Evolutionary conservation across 352 stramenopile genomes (phyloP).

Genomic region (Phytophthora melonis): DNA sequence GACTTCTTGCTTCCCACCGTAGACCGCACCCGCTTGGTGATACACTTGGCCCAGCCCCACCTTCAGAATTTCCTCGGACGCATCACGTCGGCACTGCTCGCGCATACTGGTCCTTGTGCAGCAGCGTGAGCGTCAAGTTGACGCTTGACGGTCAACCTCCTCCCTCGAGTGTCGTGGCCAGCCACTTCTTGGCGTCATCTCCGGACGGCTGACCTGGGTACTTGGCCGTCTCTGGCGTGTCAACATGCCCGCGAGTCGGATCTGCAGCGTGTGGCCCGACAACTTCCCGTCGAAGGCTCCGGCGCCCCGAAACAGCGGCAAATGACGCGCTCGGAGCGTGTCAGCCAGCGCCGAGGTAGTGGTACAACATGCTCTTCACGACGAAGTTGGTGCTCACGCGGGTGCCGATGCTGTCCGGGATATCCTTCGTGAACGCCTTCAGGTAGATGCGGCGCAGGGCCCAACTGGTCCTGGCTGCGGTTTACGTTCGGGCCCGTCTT

Average conservation of each 20-base stretch:
- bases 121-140: conserved; percentile 80
- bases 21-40: conserved; percentile 82
- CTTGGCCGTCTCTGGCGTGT: conserved; percentile 88
- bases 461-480: conserved; percentile 82
- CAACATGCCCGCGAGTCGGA: conserved; percentile 85
- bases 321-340: conserved; percentile 82
- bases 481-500: conserved; percentile 70
- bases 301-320: conserved; percentile 55
- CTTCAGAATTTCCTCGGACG: conserved; percentile 86
- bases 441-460: conserved; percentile 84
- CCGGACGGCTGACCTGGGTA: conserved; percentile 81
- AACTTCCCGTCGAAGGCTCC: conserved; percentile 63
- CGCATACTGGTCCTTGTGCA: conserved; percentile 89
- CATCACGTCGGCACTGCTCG: no score
- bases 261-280: conserved; percentile 85
- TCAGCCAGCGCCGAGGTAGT: conserved; percentile 69
- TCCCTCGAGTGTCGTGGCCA: conserved; percentile 55
- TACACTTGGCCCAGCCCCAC: conserved; percentile 38
- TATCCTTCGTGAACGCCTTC: conserved; percentile 73
- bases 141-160: conserved; percentile 68
- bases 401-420: conserved; percentile 71
- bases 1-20: conserved; percentile 62
- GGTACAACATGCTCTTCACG: conserved; percentile 66
- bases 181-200: conserved; percentile 82
- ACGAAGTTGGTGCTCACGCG: conserved; percentile 61